Conservation (phyloP, 2,329 filamentous ascomycete genomes). For the Fusarium mexicanum region DNA sequence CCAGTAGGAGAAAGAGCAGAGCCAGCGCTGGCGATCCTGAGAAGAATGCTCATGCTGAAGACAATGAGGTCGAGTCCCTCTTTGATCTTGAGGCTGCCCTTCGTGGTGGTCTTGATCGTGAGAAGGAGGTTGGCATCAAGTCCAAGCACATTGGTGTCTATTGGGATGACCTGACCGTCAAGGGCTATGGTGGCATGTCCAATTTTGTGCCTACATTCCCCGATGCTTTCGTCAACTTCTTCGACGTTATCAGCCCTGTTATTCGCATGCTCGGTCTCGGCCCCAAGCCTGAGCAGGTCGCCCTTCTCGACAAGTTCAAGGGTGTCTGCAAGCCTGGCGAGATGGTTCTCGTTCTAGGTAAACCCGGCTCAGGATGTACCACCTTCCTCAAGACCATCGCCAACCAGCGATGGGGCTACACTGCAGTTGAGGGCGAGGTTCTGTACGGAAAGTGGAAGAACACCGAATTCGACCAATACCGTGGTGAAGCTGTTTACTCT, state of each 20-base stretch:
- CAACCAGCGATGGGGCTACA: slow-evolving; percentile 70
- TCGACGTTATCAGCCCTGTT: slow-evolving; percentile 76
- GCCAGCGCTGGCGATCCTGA: slow-evolving; percentile 62
- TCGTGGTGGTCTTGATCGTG: slow-evolving; percentile 75
- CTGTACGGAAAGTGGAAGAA: slow-evolving; percentile 78
- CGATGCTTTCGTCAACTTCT: slow-evolving; percentile 78
- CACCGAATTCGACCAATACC: slow-evolving; percentile 76
- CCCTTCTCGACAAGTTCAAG: slow-evolving; percentile 77
- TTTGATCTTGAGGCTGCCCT: slow-evolving; percentile 83
- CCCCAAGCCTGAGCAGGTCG: slow-evolving; percentile 74
- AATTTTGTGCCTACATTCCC: slow-evolving; percentile 82
- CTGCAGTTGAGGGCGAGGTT: slow-evolving; percentile 72
- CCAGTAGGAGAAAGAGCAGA: slow-evolving; percentile 51
- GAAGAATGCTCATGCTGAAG: slow-evolving; percentile 57
- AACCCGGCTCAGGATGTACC: slow-evolving; percentile 77
- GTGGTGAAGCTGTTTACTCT: slow-evolving; percentile 87
- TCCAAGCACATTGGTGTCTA: slow-evolving; percentile 82
- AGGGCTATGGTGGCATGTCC: slow-evolving; percentile 76
- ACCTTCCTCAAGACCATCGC: slow-evolving; percentile 75
- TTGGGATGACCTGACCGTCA: slow-evolving; percentile 81
- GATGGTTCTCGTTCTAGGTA: slow-evolving; percentile 86
- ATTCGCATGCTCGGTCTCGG: slow-evolving; percentile 71
- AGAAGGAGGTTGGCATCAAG: slow-evolving; percentile 80
- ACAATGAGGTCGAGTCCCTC: slow-evolving; percentile 56
- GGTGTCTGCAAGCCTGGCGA: slow-evolving; percentile 82